These are phyloP conservation scores for Penicillium bovifimosum DNA, from an alignment of 495 filamentous ascomycete species.

Conservation along the genomic window DNA sequence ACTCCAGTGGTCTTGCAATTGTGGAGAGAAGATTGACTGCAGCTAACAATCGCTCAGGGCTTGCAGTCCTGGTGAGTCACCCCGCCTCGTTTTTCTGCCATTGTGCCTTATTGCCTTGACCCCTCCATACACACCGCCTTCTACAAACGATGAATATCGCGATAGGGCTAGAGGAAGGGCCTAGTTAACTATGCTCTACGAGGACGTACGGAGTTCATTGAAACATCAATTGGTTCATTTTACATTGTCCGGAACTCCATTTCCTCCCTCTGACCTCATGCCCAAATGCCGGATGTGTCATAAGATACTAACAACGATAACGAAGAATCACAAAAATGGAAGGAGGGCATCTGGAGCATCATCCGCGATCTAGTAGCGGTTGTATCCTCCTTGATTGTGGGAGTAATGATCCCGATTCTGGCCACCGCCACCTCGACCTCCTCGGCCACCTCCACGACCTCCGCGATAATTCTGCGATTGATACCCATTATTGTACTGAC, in stretches of 20 bases:
- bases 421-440: conserved; percentile 24
- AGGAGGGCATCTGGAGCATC: background rate
- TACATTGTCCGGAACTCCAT: conserved; percentile 1
- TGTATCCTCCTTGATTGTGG: conserved; percentile 31
- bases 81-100: conserved; percentile 21
- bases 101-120: conserved; percentile 8
- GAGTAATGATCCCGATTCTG: conserved; percentile 26
- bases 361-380: conserved; percentile 31
- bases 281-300: conserved; percentile 4
- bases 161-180: background rate
- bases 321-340: conserved; percentile 10
- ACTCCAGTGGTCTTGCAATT: conserved; percentile 16
- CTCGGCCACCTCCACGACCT: conserved; percentile 24
- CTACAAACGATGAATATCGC: background rate
- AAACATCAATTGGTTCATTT: conserved; percentile 1
- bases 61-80: conserved; percentile 8
- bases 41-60: background rate
- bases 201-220: background rate
- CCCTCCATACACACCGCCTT: conserved; percentile 14
- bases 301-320: conserved; percentile 4
- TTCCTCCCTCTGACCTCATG: background rate
- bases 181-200: too few relatives aligned
- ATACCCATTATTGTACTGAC: conserved; percentile 19
- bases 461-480: conserved; percentile 22
- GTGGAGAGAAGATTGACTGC: conserved; percentile 14